These are phyloP conservation scores for Xerocomus brunneocitrinus DNA, from an alignment of 768 basidiomycete genomes.

Conservation along the genomic window DNA sequence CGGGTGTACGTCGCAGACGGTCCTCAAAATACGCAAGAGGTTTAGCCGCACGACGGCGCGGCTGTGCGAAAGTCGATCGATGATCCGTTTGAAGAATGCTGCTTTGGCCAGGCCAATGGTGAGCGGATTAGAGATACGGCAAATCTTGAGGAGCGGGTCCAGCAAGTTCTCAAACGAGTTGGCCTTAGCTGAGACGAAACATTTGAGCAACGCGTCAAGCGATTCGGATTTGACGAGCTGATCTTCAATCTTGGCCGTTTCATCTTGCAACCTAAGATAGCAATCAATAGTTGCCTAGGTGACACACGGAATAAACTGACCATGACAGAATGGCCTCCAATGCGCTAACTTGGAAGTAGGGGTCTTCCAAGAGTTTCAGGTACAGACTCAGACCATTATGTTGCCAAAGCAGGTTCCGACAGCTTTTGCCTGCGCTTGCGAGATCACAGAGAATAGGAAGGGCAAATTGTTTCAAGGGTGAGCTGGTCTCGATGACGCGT, in stretches of 20 bases:
- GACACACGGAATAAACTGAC: slow-evolving; percentile 37
- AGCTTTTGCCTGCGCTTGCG: slow-evolving; percentile 91
- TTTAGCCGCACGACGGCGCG: slow-evolving; percentile 88
- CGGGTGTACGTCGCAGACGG: slow-evolving; percentile 87
- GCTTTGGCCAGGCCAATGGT: slow-evolving; percentile 76
- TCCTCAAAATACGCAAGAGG: slow-evolving; percentile 76
- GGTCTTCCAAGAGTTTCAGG: slow-evolving; percentile 70
- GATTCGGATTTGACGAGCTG: slow-evolving; percentile 65
- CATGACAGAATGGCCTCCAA: slow-evolving; percentile 88
- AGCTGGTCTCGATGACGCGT: slow-evolving; percentile 80
- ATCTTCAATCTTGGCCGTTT: slow-evolving; percentile 91
- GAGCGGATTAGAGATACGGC: slow-evolving; percentile 69
- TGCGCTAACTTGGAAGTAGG: slow-evolving; percentile 89
- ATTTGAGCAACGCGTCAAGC: slow-evolving; percentile 64
- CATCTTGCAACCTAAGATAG: slow-evolving; percentile 81
- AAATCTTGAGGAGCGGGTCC: slow-evolving; percentile 89
- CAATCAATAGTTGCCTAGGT: slow-evolving; percentile 1
- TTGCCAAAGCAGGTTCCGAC: slow-evolving; percentile 87
- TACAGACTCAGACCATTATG: slow-evolving; percentile 87
- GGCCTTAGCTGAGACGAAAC: slow-evolving; percentile 82
- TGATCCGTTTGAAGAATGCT: slow-evolving; percentile 81
- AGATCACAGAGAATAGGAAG: slow-evolving; percentile 95
- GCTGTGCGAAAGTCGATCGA: slow-evolving; percentile 71
- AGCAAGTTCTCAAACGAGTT: slow-evolving; percentile 90
- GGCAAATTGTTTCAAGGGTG: slow-evolving; percentile 95